phyloP scores from a whole-genome alignment of 768 basidiomycete genomes.

The Rhodocollybia butyracea region DNA sequence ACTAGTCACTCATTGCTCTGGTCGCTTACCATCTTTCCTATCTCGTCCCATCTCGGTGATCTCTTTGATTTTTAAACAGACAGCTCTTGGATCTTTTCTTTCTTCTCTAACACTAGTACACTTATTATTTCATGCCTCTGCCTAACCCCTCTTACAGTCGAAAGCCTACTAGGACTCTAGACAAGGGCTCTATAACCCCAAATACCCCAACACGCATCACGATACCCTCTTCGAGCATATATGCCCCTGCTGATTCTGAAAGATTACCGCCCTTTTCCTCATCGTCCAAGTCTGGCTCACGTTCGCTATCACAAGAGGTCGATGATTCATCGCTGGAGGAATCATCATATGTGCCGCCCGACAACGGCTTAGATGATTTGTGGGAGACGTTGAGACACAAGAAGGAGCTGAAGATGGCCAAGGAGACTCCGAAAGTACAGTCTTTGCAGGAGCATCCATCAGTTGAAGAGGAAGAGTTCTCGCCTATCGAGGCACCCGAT shows the following conservation, averaged over 20 bases:
- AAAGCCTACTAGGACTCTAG: constrained; percentile 9
- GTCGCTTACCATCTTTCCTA: constrained; percentile 9
- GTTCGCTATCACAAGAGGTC: constrained; percentile 28
- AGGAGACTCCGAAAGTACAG: constrained; percentile 66
- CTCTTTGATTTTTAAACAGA: constrained; percentile 8
- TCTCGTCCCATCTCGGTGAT: constrained; percentile 11
- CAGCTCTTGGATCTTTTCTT: constrained; percentile 9
- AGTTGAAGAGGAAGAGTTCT: constrained; percentile 29
- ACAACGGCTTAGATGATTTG: constrained; percentile 51
- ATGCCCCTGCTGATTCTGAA: background rate
- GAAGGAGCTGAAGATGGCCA: constrained; percentile 66
- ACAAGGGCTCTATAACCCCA: constrained; percentile 5
- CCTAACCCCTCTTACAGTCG: constrained; percentile 10
- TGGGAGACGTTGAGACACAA: constrained; percentile 64
- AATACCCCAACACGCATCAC: constrained; percentile 13
- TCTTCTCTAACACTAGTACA: constrained; percentile 8
- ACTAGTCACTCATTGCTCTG: background rate
- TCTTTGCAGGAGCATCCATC: constrained; percentile 47
- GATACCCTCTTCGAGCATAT: constrained; percentile 11
- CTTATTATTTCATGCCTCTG: constrained; percentile 12
- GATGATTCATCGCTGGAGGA: constrained; percentile 40
- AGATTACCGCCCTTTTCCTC: constrained; percentile 16
- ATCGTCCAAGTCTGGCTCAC: constrained; percentile 4
- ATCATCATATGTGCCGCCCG: constrained; percentile 35
- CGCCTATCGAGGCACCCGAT: constrained; percentile 28